Percentiles rank a stretch among this genome's conserved stretches.
phyloP scores from a whole-genome alignment of 176 grass and related monocot genomes.

The Hordeum marinum region DNA sequence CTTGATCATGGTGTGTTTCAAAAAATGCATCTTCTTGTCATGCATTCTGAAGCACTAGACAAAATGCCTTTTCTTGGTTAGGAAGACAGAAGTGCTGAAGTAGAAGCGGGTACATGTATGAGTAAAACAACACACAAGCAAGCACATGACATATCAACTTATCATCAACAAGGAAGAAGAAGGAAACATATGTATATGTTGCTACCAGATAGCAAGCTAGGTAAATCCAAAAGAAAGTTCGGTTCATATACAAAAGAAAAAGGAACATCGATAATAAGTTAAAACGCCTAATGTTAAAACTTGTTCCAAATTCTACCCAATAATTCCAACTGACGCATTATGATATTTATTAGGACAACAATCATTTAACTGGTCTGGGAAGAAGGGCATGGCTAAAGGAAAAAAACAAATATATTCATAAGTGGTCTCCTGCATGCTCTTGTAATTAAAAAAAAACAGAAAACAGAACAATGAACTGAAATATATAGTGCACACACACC shows the following conservation, averaged over 20 bases:
- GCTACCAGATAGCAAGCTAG: background rate
- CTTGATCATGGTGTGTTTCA: background rate
- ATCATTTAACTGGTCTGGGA: background rate
- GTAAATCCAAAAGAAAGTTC: constrained; percentile 14
- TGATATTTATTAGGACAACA: background rate
- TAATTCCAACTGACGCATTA: background rate
- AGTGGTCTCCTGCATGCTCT: background rate
- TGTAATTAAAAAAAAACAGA: background rate
- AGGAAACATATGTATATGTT: background rate
- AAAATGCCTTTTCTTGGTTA: background rate
- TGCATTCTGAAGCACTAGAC: background rate
- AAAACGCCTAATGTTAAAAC: background rate
- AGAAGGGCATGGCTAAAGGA: background rate
- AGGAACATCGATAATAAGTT: background rate
- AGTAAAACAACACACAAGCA: background rate
- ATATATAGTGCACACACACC: constrained; percentile 38
- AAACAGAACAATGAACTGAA: background rate
- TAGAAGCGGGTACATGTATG: background rate
- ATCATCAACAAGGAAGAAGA: background rate
- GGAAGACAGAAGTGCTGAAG: background rate
- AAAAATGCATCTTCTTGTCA: constrained; percentile 1
- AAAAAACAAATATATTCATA: background rate
- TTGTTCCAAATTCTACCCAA: background rate
- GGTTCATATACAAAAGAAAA: background rate
- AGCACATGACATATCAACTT: background rate